Evolutionary conservation across 129 eudicot species (phyloP), one percentile per base, ranked within the genome.

Genomic region (Pulicaria dysenterica): DNA sequence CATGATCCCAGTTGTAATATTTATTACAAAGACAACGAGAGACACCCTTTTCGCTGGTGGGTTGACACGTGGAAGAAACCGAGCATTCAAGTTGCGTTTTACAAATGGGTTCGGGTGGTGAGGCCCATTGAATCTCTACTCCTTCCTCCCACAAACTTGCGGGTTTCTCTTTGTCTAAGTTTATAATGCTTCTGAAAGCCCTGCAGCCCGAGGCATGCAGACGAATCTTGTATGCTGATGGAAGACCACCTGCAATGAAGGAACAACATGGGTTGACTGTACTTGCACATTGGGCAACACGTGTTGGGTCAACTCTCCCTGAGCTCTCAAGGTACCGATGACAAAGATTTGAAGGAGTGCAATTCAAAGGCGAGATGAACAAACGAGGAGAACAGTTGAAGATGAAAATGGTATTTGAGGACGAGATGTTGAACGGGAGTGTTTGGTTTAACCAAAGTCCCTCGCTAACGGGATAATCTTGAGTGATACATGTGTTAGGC

Each of bases 221-320:
- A 24, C 83, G 77, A 45, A 87, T 87, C 79, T 81, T 87, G 86
- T 87, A 87, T 8, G 92, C 88, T 24, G 92, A 87, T 31, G 92
- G 88, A 74, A 81, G 76, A 46, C 92, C 92, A 41, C 92, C 88
- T 50, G 92, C 88, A 64, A 87, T 39, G 72, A 87, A 83, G 42
- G 88, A 81, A 43, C 92, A 87, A 75, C 92, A 83, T 7, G 92
- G 88, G 61, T 67, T 58, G 47, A 79, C 11, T 2, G 67, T 79
- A 69, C 73, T 76, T 51, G 92, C 78, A 58, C 92, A 87, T 37
- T 81, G 65, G 38, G 34, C 58, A 49, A 73, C 83, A 3, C 83
- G 80, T 41, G 62, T 31, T 4, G 77, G 47, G 69, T 83, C 88
- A 58, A 87, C 75, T 10, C 53, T 64, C 31, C 81, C 75, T 1